Conservation (phyloP, 805 yeast genomes). For the Yamadazyma sp. region DNA sequence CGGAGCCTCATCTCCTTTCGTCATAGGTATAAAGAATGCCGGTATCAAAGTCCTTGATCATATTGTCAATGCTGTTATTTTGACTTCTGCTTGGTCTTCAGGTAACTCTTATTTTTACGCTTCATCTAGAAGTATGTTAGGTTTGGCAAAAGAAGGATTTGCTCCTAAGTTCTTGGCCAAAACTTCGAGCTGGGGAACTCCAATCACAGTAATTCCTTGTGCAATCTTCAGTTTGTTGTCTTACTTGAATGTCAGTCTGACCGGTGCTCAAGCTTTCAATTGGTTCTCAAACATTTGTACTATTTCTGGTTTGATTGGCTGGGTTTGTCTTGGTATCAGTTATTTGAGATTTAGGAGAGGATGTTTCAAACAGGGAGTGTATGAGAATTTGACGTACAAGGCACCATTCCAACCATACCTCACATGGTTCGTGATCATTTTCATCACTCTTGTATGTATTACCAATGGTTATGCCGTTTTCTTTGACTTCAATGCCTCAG, state of each 20-base stretch:
- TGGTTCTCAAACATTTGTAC: slow-evolving; percentile 77
- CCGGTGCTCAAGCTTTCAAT: slow-evolving; percentile 61
- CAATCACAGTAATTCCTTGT: slow-evolving; percentile 20
- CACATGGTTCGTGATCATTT: slow-evolving; percentile 27
- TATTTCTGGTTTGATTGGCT: slow-evolving; percentile 64
- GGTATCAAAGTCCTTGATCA: slow-evolving; percentile 62
- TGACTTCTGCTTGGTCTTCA: slow-evolving; percentile 73
- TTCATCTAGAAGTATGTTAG: slow-evolving; percentile 29
- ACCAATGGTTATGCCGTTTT: slow-evolving; percentile 37
- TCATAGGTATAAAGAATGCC: slow-evolving; percentile 30
- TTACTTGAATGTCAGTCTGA: slow-evolving; percentile 44
- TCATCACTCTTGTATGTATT: slow-evolving; percentile 24
- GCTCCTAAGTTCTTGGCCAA: slow-evolving; percentile 22
- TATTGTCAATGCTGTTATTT: slow-evolving; percentile 68
- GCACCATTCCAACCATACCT: slow-evolving; percentile 33
- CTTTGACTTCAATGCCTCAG: slow-evolving; percentile 26
- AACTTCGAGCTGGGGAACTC: slow-evolving; percentile 18
- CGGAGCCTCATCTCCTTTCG: slow-evolving; percentile 38
- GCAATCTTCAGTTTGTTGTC: slow-evolving; percentile 25
- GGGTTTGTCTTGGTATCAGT: slow-evolving; percentile 54
- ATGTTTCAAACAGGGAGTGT: slow-evolving; percentile 9
- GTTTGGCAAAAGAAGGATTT: slow-evolving; percentile 20
- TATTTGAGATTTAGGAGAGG: slow-evolving; percentile 58
- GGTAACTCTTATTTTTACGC: slow-evolving; percentile 39
- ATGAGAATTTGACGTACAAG: slow-evolving; percentile 23